Evolutionary conservation across 305 asterid species (phyloP).

Genomic region (Withania somnifera): DNA sequence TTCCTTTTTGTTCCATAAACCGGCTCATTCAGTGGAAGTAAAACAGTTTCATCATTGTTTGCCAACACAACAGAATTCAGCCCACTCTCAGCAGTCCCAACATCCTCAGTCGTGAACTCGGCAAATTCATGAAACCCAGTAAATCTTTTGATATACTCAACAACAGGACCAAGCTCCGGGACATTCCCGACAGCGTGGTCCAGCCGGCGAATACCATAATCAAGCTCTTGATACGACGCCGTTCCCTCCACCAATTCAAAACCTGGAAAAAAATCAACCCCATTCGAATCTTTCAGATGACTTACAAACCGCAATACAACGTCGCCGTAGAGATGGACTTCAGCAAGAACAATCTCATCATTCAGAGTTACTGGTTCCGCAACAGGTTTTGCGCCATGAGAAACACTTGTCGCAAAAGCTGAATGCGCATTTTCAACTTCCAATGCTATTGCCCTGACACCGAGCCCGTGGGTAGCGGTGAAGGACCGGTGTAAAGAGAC

Average conservation of each 20-base stretch:
- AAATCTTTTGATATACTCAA: conserved; percentile 55
- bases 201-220: conserved; percentile 63
- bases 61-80: conserved; percentile 73
- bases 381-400: conserved; percentile 61
- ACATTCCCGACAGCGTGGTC: conserved; percentile 94
- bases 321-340: conserved; percentile 69
- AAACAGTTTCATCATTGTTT: conserved; percentile 56
- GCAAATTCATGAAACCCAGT: conserved; percentile 88
- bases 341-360: conserved; percentile 40
- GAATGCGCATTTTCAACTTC: conserved; percentile 43
- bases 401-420: conserved; percentile 42
- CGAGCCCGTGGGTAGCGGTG: conserved; percentile 57
- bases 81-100: conserved; percentile 82
- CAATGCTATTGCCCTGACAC: conserved; percentile 61
- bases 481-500: conserved; percentile 35
- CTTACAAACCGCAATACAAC: conserved; percentile 57
- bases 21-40: conserved; percentile 74
- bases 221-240: conserved; percentile 30
- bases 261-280: conserved; percentile 13
- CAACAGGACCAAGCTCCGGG: conserved; percentile 48
- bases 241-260: conserved; percentile 9
- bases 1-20: conserved; percentile 70
- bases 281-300: background rate
- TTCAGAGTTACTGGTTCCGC: conserved; percentile 25
- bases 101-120: conserved; percentile 68